Conservation (phyloP, 2,329 filamentous ascomycete species). For the Sarocladiaceae sp. region DNA sequence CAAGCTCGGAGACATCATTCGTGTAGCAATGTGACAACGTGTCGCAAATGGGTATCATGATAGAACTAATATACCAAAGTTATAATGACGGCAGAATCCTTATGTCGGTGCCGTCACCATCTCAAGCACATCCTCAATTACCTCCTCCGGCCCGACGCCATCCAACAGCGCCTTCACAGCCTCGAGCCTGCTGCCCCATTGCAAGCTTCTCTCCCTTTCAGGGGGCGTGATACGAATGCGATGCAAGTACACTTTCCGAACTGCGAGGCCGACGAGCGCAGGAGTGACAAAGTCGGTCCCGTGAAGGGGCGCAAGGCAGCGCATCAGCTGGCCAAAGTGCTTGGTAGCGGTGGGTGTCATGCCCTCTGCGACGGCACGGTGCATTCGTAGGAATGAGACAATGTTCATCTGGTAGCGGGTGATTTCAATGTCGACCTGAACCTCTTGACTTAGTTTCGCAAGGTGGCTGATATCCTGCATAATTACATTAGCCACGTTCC, state of each 20-base stretch:
- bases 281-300: conserved; percentile 75
- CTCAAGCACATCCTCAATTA: conserved; percentile 58
- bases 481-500: neutral
- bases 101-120: conserved; percentile 47
- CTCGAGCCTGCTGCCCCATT: conserved; percentile 78
- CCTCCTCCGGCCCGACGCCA: conserved; percentile 52
- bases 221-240: conserved; percentile 65
- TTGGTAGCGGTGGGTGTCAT: conserved; percentile 72
- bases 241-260: conserved; percentile 82
- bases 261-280: conserved; percentile 73
- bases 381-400: conserved; percentile 77
- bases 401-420: conserved; percentile 83
- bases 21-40: neutral
- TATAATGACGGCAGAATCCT: conserved; percentile 1
- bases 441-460: conserved; percentile 48
- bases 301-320: conserved; percentile 75
- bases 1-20: neutral
- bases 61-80: conserved; percentile 16
- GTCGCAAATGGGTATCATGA: conserved; percentile 6
- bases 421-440: conserved; percentile 68
- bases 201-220: conserved; percentile 75
- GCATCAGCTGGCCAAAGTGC: conserved; percentile 64
- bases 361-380: conserved; percentile 74
- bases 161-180: conserved; percentile 64
- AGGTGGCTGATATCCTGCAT: conserved; percentile 57